Conservation (phyloP, 352 stramenopile species). For the Globisporangium orthogonon region DNA sequence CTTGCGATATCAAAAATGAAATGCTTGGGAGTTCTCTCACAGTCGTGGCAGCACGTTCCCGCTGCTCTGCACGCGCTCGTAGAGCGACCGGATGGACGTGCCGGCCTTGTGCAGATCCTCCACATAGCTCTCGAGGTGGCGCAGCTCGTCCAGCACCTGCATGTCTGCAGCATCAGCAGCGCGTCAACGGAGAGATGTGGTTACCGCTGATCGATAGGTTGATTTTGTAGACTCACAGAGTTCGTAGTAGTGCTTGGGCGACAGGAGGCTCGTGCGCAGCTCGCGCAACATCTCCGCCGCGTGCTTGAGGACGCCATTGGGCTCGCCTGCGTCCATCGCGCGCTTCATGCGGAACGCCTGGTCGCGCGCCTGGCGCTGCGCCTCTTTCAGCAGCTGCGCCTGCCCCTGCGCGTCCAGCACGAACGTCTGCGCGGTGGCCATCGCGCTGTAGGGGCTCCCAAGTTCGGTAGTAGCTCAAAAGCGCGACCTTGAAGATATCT, state of each 20-base stretch:
- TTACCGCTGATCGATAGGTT: too few relatives aligned
- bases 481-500: too few relatives aligned
- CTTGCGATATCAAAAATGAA: too few relatives aligned
- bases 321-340: constrained; percentile 62
- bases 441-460: neutral
- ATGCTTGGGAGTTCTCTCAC: constrained; percentile 9
- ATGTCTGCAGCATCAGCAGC: constrained; percentile 36
- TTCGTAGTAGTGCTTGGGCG: constrained; percentile 99
- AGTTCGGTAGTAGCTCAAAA: too few relatives aligned
- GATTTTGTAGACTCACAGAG: constrained; percentile 83
- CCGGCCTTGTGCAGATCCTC: constrained; percentile 69
- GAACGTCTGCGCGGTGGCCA: constrained; percentile 21
- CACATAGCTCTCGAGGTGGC: constrained; percentile 93
- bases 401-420: constrained; percentile 65
- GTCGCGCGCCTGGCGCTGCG: constrained; percentile 59
- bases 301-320: constrained; percentile 73
- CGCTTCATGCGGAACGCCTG: constrained; percentile 87
- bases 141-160: constrained; percentile 91
- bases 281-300: constrained; percentile 80
- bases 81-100: constrained; percentile 90
- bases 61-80: constrained; percentile 94
- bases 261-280: constrained; percentile 87
- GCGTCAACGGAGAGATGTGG: too few relatives aligned
- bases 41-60: constrained; percentile 94
- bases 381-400: constrained; percentile 65